Base-by-base conservation (phyloP, 139 green algal species). In the Closterium sp. region DNA sequence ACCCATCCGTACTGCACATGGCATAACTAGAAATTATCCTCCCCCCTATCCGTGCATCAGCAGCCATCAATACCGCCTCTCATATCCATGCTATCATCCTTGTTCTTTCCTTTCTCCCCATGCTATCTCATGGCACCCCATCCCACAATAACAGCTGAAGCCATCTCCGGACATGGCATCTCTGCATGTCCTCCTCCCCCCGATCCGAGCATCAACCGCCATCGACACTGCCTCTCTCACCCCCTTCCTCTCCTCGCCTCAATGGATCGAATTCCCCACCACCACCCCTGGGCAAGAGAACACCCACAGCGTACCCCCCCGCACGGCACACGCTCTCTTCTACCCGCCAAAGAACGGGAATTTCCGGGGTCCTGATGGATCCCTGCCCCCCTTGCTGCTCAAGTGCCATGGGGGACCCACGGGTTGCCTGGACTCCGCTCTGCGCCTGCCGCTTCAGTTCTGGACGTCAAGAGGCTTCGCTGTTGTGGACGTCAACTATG, bases 401-500 rank as follows among this genome's bases (percentile, higher is more conserved):
- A 96, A 96, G 86, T 95, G 94, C 43, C 96, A 97, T 92, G 38
- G 38, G 5, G 96, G 96, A 1, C 96, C 96, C 34, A 97, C 96
- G 30, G 89, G 89, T 8, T 84, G 94, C 38, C 93, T 94, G 31
- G 88, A 83, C 10, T 90, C 94, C 2, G 89, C 90, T 8, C 95
- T 97, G 81, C 93, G 83, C 87, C 92, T 97, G 43, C 31, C 33
- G 30, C 91, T 95, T 34, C 96, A 97, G 89, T 97, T 96, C 92
- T 97, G 94, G 94, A 97, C 96, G 0, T 95, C 91, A 88, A 84
- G 96, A 83, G 96, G 95, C 7, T 97, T 94, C 91, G 96, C 96
- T 0, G 93, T 97, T 0, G 96, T 96, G 0, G 96, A 97, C 64
- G 93, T 98, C n/a, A 96, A 98, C 89, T 98, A 98, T 85, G 95